Conservation (phyloP, 768 basidiomycete species). For the Harrya chromipes region DNA sequence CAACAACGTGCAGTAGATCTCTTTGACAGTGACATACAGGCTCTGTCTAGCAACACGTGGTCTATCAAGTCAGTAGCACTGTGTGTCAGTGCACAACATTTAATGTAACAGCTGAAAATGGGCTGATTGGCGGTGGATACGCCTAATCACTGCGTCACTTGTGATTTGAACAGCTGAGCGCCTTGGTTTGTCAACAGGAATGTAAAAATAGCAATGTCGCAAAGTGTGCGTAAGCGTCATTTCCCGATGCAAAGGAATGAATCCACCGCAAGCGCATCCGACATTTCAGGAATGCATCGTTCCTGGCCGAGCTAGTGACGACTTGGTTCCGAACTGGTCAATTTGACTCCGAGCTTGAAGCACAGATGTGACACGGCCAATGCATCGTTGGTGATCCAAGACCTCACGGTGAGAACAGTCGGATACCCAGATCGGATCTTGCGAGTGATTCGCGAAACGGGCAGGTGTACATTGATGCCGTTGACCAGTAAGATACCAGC, state of each 20-base stretch:
- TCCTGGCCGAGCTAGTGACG: conserved; percentile 23
- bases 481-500: conserved; percentile 26
- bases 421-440: conserved; percentile 20
- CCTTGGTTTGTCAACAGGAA: conserved; percentile 4
- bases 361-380: conserved; percentile 25
- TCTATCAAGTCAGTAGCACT: conserved; percentile 1
- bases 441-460: conserved; percentile 21
- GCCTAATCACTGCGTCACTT: conserved; percentile 2
- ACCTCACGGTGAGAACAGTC: conserved; percentile 16
- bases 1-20: conserved; percentile 18
- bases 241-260: conserved; percentile 11
- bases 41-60: conserved; percentile 16
- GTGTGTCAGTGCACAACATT: conserved; percentile 11
- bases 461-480: conserved; percentile 28
- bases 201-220: conserved; percentile 13
- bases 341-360: conserved; percentile 16
- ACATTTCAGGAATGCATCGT: conserved; percentile 10
- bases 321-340: conserved; percentile 11
- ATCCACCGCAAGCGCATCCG: conserved; percentile 9
- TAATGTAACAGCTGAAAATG: not conserved
- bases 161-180: conserved; percentile 7
- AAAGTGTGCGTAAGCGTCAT: conserved; percentile 1
- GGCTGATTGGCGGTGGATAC: conserved; percentile 24
- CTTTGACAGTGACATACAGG: not conserved
- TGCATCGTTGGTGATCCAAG: conserved; percentile 20